phyloP scores from a whole-genome alignment of 2,329 filamentous ascomycete species.

The Pseudogymnoascus verrucosus region DNA sequence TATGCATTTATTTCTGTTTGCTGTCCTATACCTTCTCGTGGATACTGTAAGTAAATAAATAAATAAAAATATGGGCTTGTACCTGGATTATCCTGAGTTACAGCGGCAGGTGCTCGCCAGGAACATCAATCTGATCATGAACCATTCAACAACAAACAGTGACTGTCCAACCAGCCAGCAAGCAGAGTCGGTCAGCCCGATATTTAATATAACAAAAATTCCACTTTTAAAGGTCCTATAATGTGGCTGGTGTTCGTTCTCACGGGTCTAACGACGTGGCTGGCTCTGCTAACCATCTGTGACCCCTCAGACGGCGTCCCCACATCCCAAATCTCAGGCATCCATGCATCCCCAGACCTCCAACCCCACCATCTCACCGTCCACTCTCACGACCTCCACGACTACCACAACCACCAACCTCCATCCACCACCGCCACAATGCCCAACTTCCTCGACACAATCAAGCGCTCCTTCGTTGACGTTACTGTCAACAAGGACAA shows the following conservation, averaged over 20 bases:
- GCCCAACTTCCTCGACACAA: constrained; percentile 72
- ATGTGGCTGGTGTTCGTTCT: neutral
- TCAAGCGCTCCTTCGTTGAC: constrained; percentile 75
- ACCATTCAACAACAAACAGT: neutral
- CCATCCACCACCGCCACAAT: constrained; percentile 6
- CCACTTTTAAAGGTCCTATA: neutral
- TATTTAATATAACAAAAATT: neutral
- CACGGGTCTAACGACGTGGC: neutral
- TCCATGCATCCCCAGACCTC: neutral
- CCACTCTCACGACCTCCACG: neutral
- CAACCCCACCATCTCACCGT: constrained; percentile 5
- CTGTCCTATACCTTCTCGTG: too few relatives aligned
- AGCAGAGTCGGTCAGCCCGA: neutral
- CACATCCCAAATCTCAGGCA: constrained; percentile 9
- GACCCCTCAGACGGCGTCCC: neutral
- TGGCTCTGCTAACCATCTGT: neutral
- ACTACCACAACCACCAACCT: neutral
- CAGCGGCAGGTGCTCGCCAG: neutral
- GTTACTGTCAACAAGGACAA: constrained; percentile 69
- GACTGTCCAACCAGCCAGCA: neutral
- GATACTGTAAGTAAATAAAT: neutral
- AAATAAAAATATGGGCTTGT: neutral
- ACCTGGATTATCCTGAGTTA: neutral
- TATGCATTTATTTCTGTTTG: neutral
- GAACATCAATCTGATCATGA: neutral